These are phyloP conservation scores for Taphrina confusa DNA, from an alignment of 1,139 yeast species.

Conservation along the genomic window DNA sequence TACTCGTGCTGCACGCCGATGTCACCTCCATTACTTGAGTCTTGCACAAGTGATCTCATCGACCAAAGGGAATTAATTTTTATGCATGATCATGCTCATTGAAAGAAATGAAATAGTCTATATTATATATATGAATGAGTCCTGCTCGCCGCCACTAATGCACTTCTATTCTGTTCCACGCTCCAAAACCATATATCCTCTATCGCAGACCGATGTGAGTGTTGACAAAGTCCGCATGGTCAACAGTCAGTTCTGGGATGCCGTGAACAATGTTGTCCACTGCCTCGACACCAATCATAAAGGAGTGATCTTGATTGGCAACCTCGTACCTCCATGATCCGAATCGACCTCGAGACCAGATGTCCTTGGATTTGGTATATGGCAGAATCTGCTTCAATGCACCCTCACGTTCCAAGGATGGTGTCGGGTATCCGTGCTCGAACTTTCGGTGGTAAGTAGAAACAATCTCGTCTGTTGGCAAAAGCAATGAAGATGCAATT, in stretches of 20 bases:
- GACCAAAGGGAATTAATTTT: too few species aligned
- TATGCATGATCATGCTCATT: too few species aligned
- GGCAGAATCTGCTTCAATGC: slow-evolving; percentile 37
- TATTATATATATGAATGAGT: slow-evolving; percentile 1
- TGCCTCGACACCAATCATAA: slow-evolving; percentile 39
- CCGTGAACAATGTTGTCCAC: slow-evolving; percentile 37
- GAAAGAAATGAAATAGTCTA: too few species aligned
- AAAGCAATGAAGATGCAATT: slow-evolving; percentile 35
- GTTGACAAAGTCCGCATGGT: slow-evolving; percentile 37
- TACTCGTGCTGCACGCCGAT: too few species aligned
- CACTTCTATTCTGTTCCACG: background rate
- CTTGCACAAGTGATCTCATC: too few species aligned
- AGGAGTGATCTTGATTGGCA: slow-evolving; percentile 39
- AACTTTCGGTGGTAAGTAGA: slow-evolving; percentile 38
- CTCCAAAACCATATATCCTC: background rate
- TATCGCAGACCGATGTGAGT: slow-evolving; percentile 30
- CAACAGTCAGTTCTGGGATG: slow-evolving; percentile 36
- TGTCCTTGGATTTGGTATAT: slow-evolving; percentile 22
- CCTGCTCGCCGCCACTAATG: slow-evolving; percentile 1
- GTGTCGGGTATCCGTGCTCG: slow-evolving; percentile 39
- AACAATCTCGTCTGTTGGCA: slow-evolving; percentile 37
- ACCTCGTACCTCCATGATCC: slow-evolving; percentile 39
- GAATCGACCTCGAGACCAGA: slow-evolving; percentile 38
- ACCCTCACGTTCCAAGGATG: slow-evolving; percentile 37
- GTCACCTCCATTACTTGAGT: too few species aligned